Evolutionary conservation across 2,329 filamentous ascomycete genomes (phyloP), one percentile per base, ranked within the genome.

Genomic region (Sordariomycetes sp.): DNA sequence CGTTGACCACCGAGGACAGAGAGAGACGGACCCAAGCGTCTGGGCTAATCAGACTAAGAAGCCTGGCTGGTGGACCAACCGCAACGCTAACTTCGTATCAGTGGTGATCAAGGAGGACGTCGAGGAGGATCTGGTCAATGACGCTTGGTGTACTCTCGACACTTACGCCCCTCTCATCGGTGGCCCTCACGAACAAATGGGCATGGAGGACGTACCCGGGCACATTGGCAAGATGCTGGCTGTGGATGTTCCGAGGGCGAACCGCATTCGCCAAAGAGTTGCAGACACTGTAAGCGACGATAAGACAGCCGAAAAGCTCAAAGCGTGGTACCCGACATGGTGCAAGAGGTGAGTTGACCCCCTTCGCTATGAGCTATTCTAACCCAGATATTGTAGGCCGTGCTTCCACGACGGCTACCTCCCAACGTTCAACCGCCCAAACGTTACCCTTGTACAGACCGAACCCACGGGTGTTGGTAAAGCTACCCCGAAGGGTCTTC

Each of bases 291-390:
- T 81, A n/a, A 50, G 64, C 24, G 64, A 79, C 42, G 50, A 51
- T 9, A 51, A 49, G 2, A 72, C 65, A 0, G 75, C 75, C 0
- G 59, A 62, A 19, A 60, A 52, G 3, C 59, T 80, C 6, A 72
- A 75, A 46, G 58, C 73, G 0, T 78, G 71, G 70, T 82, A 80
- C 45, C 64, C 70, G 1, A 53, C 54, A 0, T 78, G 70, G 65
- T 82, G 77, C 58, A 82, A 82, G 49, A 66, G 77, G 0, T 24
- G 8, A 8, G 21, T 24, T 8, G n/a, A n/a, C n/a, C 21, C 21
- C 8, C n/a, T n/a, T 8, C 21, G 21, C 8, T 24, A 24, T 24
- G 21, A n/a, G 21, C 21, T 24, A 8, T 24, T 24, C 21, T 8
- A 8, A 8, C 8, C 21, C n/a, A 24, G n/a, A n/a, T 29, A 29